phyloP scores from a whole-genome alignment of 352 stramenopile genomes.

The Phytophthora colocasiae region DNA sequence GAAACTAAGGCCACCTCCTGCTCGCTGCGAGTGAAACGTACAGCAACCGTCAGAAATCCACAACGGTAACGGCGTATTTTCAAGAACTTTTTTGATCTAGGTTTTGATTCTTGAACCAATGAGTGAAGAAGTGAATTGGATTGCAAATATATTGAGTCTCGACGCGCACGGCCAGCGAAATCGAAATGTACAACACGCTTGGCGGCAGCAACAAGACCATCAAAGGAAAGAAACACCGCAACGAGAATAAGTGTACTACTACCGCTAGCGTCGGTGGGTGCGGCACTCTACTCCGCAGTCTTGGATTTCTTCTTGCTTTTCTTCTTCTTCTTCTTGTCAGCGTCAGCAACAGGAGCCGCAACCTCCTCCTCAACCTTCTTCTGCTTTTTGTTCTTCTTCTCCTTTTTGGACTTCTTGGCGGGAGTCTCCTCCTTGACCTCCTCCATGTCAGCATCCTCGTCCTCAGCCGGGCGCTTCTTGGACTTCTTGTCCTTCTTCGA shows the following conservation, averaged over 20 bases:
- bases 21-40: conserved; percentile 29
- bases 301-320: conserved; percentile 86
- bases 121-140: conserved; percentile 22
- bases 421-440: conserved; percentile 69
- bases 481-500: conserved; percentile 79
- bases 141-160: conserved; percentile 48
- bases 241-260: conserved; percentile 59
- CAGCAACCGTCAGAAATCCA: conserved; percentile 25
- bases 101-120: neutral
- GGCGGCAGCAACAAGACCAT: conserved; percentile 30
- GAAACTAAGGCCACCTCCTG: neutral
- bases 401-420: conserved; percentile 87
- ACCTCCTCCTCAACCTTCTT: conserved; percentile 46
- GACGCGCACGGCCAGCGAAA: conserved; percentile 32
- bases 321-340: conserved; percentile 84
- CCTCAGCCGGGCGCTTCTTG: conserved; percentile 82
- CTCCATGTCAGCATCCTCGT: conserved; percentile 63
- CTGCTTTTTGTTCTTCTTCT: conserved; percentile 72
- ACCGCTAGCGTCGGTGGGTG: conserved; percentile 40
- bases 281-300: conserved; percentile 66
- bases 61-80: conserved; percentile 18
- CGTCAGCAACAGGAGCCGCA: conserved; percentile 27
- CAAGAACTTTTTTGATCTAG: too few species aligned
- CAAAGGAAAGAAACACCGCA: conserved; percentile 32
- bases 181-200: conserved; percentile 40